These are phyloP conservation scores for Metschnikowia cubensis DNA, from an alignment of 805 yeast genomes.

Conservation along the genomic window DNA sequence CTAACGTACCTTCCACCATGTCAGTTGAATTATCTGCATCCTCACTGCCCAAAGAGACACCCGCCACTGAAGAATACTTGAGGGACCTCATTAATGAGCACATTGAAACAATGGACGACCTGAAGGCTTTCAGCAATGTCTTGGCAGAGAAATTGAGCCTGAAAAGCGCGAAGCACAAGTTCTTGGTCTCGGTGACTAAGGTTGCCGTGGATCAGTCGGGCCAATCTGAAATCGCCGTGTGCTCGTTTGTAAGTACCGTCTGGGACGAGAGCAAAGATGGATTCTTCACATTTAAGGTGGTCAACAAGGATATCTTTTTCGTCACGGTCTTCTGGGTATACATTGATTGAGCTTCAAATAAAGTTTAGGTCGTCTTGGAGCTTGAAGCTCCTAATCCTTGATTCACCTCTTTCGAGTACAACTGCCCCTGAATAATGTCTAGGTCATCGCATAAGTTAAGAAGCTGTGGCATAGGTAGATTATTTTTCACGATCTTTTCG, in stretches of 20 bases:
- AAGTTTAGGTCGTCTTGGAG: not conserved
- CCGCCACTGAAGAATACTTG: conserved; percentile 9
- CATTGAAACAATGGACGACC: conserved; percentile 1
- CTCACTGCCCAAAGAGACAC: conserved; percentile 10
- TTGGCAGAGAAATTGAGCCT: conserved; percentile 34
- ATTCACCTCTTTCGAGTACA: conserved; percentile 1
- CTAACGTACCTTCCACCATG: conserved; percentile 7
- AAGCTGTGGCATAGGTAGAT: conserved; percentile 3
- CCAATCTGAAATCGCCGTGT: conserved; percentile 22
- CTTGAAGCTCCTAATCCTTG: not conserved
- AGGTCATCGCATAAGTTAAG: conserved; percentile 13
- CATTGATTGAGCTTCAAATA: conserved; percentile 6
- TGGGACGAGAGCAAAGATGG: conserved; percentile 63
- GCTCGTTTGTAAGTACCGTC: conserved; percentile 46
- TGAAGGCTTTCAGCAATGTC: conserved; percentile 24
- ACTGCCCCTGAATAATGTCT: conserved; percentile 12
- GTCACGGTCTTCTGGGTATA: conserved; percentile 17
- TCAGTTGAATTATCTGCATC: conserved; percentile 9
- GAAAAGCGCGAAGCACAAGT: conserved; percentile 55
- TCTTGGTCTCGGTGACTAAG: conserved; percentile 44
- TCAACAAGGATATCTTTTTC: conserved; percentile 20
- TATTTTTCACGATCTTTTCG: not conserved
- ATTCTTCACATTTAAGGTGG: conserved; percentile 33
- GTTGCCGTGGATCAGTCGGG: conserved; percentile 20
- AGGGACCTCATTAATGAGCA: conserved; percentile 5